Percentiles rank a stretch among this genome's conserved stretches.
Conservation (phyloP, 345 rosid species). For the Eucalyptus curtisii region DNA sequence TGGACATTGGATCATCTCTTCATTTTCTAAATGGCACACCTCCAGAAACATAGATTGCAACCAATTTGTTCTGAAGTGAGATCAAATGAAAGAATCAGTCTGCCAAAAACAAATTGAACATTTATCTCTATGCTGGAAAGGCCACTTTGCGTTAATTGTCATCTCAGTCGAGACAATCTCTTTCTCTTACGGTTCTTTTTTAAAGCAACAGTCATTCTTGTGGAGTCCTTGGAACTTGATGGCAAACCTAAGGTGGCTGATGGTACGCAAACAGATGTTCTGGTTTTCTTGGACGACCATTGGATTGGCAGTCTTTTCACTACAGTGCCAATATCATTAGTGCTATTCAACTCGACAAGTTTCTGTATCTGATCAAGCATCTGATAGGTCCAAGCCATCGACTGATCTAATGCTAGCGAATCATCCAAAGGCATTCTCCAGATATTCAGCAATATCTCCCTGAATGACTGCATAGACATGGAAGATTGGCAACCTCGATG, state of each 20-base stretch:
- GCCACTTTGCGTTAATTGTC: not conserved
- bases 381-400: constrained; percentile 67
- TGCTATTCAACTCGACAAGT: constrained; percentile 45
- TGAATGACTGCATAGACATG: constrained; percentile 59
- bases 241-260: constrained; percentile 33
- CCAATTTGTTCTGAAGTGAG: not conserved
- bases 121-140: not conserved
- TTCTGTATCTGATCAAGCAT: constrained; percentile 76
- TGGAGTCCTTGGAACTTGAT: constrained; percentile 7
- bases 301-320: constrained; percentile 53
- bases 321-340: constrained; percentile 43
- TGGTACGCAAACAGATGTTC: constrained; percentile 70
- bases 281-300: constrained; percentile 73
- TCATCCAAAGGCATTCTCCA: constrained; percentile 71
- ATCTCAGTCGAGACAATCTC: constrained; percentile 39
- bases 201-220: not conserved
- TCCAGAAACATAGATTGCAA: not conserved
- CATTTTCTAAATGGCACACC: not conserved
- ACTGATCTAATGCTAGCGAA: constrained; percentile 54
- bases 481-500: constrained; percentile 25
- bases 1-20: not conserved
- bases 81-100: not conserved
- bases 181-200: constrained; percentile 32
- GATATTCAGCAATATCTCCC: constrained; percentile 33
- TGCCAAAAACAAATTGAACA: not conserved